These are phyloP conservation scores for Podospora bellae-mahoneyi DNA, from an alignment of 495 filamentous ascomycete genomes.

Conservation along the genomic window DNA sequence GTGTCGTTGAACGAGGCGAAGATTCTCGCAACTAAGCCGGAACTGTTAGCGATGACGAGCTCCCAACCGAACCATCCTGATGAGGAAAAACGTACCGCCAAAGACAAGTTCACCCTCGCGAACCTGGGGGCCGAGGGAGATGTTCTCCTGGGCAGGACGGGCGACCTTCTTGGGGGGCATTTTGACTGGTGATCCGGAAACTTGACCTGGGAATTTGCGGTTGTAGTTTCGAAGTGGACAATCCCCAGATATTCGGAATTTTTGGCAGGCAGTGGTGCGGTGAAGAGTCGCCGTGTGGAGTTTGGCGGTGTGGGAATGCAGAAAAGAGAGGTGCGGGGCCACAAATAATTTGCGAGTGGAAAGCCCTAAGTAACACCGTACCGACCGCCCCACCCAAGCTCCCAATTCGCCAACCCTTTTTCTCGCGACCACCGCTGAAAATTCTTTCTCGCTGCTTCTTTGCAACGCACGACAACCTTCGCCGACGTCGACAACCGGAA, in stretches of 20 bases:
- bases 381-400: slow-evolving; percentile 22
- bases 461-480: slow-evolving; percentile 20
- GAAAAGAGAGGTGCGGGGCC: slow-evolving; percentile 19
- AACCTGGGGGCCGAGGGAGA: slow-evolving; percentile 90
- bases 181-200: slow-evolving; percentile 40
- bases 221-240: slow-evolving; percentile 22
- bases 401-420: slow-evolving; percentile 21
- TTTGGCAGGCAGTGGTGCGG: slow-evolving; percentile 29
- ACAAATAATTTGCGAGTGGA: slow-evolving; percentile 11
- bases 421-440: slow-evolving; percentile 19
- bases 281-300: slow-evolving; percentile 28
- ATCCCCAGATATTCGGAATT: slow-evolving; percentile 25
- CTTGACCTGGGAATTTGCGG: slow-evolving; percentile 22
- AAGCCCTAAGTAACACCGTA: slow-evolving; percentile 34
- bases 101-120: slow-evolving; percentile 86
- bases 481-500: slow-evolving; percentile 40
- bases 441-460: slow-evolving; percentile 20
- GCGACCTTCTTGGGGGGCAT: slow-evolving; percentile 84
- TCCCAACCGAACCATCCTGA: background rate
- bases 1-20: slow-evolving; percentile 72
- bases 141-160: slow-evolving; percentile 84
- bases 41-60: background rate
- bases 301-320: slow-evolving; percentile 30
- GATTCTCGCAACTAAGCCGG: slow-evolving; percentile 77
- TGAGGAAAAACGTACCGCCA: slow-evolving; percentile 46